Base-by-base conservation (phyloP, 345 rosid species). In the Lepidium didymum region DNA sequence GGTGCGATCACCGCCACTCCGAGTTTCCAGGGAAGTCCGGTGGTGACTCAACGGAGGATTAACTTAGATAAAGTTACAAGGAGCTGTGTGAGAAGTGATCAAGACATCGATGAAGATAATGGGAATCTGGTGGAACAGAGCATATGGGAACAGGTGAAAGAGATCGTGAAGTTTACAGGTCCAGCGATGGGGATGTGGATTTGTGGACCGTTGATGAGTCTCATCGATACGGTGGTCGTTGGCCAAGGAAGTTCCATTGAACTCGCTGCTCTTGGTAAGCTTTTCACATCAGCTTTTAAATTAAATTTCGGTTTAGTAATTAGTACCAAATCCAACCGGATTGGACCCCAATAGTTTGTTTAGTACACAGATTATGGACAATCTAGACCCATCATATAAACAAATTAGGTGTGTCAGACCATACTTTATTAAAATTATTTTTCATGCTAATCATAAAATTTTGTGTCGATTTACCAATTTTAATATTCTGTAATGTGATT, bases 161-260 rank as follows among this genome's bases (percentile, higher is more conserved):
- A 91, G 81, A 91, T 94, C 37, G 82, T 85, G 15, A 69, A 74
- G 78, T 94, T 94, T 56, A 86, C 96, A 0, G 99, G 90, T 52
- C 99, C 99, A 0, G 99, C 99, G 16, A 77, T 89, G 29, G 98
- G 90, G 33, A 81, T 92, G 67, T 90, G 97, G 98, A 63, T 90
- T 47, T 92, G 96, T 69, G 94, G 94, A 47, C 97, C 98, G 9
- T 78, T 92, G 81, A 92, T 92, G 98, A 92, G 98, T 80, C 90
- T 93, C 46, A 90, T 88, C 43, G 93, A 90, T 66, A 90, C 98
- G 10, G 97, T 82, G 1, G 96, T 93, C 27, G 75, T 93, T 33
- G 97, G 97, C 51, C 97, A 90, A 62, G 87, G 91, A 68, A 93
- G 98, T 78, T 92, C 90, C 23, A 35, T 84, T 41, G 97, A 92